Base-by-base conservation (phyloP, 805 yeast genomes). In the Ogataea allantospora region DNA sequence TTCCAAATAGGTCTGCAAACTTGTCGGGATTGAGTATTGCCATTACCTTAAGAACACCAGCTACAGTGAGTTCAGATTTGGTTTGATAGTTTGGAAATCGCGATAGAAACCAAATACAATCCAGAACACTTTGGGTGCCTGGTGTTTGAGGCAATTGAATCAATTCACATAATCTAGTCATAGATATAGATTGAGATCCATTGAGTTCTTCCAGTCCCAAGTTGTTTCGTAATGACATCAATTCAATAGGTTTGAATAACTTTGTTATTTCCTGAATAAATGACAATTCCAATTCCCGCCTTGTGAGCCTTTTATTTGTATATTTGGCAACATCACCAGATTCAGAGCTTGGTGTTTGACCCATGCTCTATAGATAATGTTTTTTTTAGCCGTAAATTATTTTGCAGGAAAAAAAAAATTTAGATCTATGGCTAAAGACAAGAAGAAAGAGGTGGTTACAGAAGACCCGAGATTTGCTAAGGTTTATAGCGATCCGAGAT, bases 401-500 rank as follows among this genome's bases (percentile, higher is more conserved):
- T 33, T 18, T 38, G 30, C 34, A 37, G 35, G 33, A 23, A 39
- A 29, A 39, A 25, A 24, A 36, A 34, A 28, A 24, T 23, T 21
- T 27, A 33, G 30, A 23, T 26, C 31, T 12, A 34, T 30, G 35
- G 30, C 33, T 26, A 28, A 36, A 36, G 44, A 26, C 22, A 28
- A 33, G 35, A 30, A 32, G 25, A 16, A n/a, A 13, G 28, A 19
- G 35, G 65, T 71, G 5, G 64, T 71, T 5, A 73, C 80, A 2
- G 53, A 62, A 3, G 98, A 93, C 65, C 73, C 81, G 16, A 77
- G 98, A 58, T 91, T 91, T 61, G 65, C 83, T 7, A 68, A 79
- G 7, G 83, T 91, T 6, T 87, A 83, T 51, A 77, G 73, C 47
- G 99, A 93, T 62, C 98, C 98, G 4, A 72, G 96, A 46, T 93